These are phyloP conservation scores for Acer campestre DNA, from an alignment of 345 rosid species.

Conservation along the genomic window DNA sequence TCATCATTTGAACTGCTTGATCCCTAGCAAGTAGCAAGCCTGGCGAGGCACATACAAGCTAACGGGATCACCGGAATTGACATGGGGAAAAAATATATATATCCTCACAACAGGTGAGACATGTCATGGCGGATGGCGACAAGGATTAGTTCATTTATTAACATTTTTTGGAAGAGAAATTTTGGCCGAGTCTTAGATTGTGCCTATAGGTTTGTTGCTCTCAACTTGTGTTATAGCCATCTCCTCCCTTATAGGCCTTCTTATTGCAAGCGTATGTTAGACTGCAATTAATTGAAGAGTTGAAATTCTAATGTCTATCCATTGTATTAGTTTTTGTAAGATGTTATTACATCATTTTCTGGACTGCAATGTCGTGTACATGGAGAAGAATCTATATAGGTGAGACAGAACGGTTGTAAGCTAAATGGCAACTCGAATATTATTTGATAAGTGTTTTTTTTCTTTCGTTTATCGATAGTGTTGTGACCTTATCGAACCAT, in stretches of 20 bases:
- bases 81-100: background rate
- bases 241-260: background rate
- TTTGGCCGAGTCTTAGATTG: slow-evolving; percentile 12
- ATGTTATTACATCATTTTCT: background rate
- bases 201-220: background rate
- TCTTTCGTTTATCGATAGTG: background rate
- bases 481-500: no score
- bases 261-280: background rate
- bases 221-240: background rate
- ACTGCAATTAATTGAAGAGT: background rate
- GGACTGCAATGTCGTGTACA: background rate
- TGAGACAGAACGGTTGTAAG: background rate
- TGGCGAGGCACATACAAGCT: background rate
- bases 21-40: background rate
- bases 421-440: background rate
- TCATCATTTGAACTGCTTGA: background rate
- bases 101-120: background rate
- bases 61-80: background rate
- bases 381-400: slow-evolving; percentile 2
- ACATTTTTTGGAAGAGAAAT: slow-evolving; percentile 9
- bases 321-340: background rate
- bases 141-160: slow-evolving; percentile 9
- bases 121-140: background rate
- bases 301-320: background rate
- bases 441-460: background rate